Evolutionary conservation across 108 stramenopile genomes (phyloP).

Genomic region (Parietichytrium sp.): DNA sequence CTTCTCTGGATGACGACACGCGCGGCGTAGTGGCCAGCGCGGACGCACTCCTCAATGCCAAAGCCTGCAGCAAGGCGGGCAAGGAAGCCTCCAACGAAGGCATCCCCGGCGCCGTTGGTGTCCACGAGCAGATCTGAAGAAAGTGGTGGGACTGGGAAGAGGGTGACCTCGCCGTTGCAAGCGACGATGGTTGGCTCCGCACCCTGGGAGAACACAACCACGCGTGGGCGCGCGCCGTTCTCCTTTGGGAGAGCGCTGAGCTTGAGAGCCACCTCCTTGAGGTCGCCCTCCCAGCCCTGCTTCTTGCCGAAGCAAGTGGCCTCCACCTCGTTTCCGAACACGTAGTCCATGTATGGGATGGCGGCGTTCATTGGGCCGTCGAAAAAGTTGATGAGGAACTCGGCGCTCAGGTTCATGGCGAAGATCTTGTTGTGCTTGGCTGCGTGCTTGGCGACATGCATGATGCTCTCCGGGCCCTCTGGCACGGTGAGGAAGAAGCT

Average conservation of each 20-base stretch:
- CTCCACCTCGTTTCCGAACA: constrained; percentile 98
- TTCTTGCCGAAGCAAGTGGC: constrained; percentile 93
- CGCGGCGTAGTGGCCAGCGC: constrained; percentile 94
- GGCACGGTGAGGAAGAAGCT: constrained; percentile 95
- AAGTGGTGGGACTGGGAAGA: constrained; percentile 78
- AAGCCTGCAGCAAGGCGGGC: constrained; percentile 74
- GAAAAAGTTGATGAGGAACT: constrained; percentile 98
- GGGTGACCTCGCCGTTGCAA: constrained; percentile 75
- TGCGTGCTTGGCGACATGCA: constrained; percentile 83
- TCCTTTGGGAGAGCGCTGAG: constrained; percentile 85
- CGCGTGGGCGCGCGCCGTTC: constrained; percentile 70
- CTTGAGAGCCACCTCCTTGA: constrained; percentile 83
- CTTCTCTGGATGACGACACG: constrained; percentile 90
- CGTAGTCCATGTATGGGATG: constrained; percentile 88
- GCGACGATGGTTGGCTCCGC: constrained; percentile 90
- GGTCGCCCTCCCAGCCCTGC: constrained; percentile 78
- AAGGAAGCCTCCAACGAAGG: constrained; percentile 98
- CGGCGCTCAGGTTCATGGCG: constrained; percentile 94
- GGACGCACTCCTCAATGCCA: constrained; percentile 80
- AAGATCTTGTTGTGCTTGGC: constrained; percentile 80
- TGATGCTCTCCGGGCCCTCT: constrained; percentile 85
- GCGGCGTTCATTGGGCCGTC: constrained; percentile 86
- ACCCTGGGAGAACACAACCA: constrained; percentile 96
- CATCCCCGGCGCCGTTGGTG: constrained; percentile 98
- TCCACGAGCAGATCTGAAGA: constrained; percentile 85